Evolutionary conservation across 1,139 yeast species (phyloP).

Genomic region (Spathaspora sp.): DNA sequence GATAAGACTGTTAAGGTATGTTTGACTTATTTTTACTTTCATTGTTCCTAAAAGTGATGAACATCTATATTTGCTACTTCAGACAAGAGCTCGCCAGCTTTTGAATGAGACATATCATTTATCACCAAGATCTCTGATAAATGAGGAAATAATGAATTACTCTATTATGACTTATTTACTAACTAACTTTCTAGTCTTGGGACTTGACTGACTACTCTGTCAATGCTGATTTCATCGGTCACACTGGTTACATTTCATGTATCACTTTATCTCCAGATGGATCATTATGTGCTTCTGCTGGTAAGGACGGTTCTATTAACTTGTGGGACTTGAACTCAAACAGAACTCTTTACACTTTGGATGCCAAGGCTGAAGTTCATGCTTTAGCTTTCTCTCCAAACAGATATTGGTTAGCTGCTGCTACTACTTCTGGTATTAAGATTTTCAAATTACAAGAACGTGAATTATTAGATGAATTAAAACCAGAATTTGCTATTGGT

Average conservation of each 20-base stretch:
- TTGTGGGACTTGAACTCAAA: constrained; percentile 96
- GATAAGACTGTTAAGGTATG: constrained; percentile 99
- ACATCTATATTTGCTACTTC: constrained; percentile 96
- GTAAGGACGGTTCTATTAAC: constrained; percentile 98
- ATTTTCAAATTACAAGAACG: constrained; percentile 98
- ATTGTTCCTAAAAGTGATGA: constrained; percentile 50
- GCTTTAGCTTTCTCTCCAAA: constrained; percentile 99
- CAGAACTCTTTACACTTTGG: constrained; percentile 89
- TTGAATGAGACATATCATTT: constrained; percentile 93
- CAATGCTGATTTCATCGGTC: constrained; percentile 97
- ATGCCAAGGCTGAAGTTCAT: constrained; percentile 95
- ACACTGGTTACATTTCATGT: constrained; percentile 98
- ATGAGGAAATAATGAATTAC: not conserved
- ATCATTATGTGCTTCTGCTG: constrained; percentile 98
- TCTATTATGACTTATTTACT: constrained; percentile 17
- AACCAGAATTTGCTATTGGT: constrained; percentile 93
- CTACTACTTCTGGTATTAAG: constrained; percentile 97
- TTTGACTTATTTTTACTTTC: constrained; percentile 24
- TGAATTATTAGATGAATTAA: constrained; percentile 94
- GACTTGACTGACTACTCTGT: constrained; percentile 83
- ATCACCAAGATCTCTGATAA: constrained; percentile 98
- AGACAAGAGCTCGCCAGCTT: constrained; percentile 63
- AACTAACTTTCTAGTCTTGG: constrained; percentile 70
- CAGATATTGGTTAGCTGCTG: constrained; percentile 99
- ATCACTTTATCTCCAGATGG: constrained; percentile 99